Evolutionary conservation across 2,329 filamentous ascomycete genomes (phyloP).

Genomic region (Blastomyces silverae): DNA sequence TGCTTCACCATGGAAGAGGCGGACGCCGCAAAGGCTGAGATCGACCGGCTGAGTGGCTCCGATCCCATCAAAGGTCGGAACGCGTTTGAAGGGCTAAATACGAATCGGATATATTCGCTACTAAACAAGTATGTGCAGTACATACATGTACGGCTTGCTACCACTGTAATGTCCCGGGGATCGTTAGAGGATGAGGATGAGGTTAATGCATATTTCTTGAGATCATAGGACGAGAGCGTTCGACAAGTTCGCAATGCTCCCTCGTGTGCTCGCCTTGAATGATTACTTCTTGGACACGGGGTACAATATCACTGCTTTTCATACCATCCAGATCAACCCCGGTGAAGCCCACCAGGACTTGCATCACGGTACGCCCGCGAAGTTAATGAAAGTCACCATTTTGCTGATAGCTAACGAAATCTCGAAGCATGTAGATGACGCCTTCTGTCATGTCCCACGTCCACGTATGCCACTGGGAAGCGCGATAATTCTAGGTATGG

Average conservation of each 20-base stretch:
- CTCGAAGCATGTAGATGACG: conserved; percentile 23
- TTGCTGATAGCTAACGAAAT: not conserved
- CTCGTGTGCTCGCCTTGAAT: conserved; percentile 36
- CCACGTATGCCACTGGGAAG: conserved; percentile 32
- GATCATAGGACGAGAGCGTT: conserved; percentile 30
- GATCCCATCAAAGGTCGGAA: conserved; percentile 28
- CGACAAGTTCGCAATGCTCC: conserved; percentile 34
- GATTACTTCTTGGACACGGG: conserved; percentile 38
- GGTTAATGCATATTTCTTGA: not conserved
- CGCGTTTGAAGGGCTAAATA: conserved; percentile 36
- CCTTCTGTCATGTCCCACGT: conserved; percentile 30
- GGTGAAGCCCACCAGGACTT: conserved; percentile 36
- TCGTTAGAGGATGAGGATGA: not conserved
- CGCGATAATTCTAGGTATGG: conserved; percentile 31
- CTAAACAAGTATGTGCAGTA: conserved; percentile 30
- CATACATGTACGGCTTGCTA: not conserved
- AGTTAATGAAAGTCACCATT: not conserved
- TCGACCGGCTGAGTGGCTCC: conserved; percentile 31
- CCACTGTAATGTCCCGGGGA: not conserved
- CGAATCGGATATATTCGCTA: conserved; percentile 37
- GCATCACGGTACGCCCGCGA: conserved; percentile 28
- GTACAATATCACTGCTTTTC: conserved; percentile 33
- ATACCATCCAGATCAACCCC: conserved; percentile 38
- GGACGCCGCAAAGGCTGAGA: conserved; percentile 28
- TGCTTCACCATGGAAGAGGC: conserved; percentile 32